Evolutionary conservation across 1,284 basidiomycete species (phyloP).

Genomic region (Cutaneotrichosporon spelunceum): DNA sequence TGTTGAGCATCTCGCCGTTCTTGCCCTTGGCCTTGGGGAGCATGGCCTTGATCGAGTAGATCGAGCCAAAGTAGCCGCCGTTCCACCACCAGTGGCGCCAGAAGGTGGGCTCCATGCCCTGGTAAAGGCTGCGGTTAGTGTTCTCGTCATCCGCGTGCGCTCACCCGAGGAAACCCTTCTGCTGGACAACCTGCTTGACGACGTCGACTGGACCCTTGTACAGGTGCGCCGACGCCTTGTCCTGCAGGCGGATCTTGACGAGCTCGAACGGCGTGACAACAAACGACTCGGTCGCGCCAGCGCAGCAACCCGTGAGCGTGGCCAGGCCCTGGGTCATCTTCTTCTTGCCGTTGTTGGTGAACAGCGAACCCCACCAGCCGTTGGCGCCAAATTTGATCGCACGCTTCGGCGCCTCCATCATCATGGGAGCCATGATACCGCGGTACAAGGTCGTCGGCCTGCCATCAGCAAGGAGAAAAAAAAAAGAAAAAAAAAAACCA

Average conservation of each 20-base stretch:
- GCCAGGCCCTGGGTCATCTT: slow-evolving; percentile 87
- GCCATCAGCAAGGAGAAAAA: slow-evolving; percentile 34
- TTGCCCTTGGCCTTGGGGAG: slow-evolving; percentile 80
- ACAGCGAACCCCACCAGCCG: slow-evolving; percentile 79
- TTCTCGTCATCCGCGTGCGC: too few relatives aligned
- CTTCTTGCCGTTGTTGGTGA: slow-evolving; percentile 59
- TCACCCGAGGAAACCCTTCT: slow-evolving; percentile 76
- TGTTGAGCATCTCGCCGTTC: slow-evolving; percentile 75
- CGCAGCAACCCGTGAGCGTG: slow-evolving; percentile 84
- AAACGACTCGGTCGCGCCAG: slow-evolving; percentile 92
- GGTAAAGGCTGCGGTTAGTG: slow-evolving; percentile 45
- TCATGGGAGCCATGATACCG: slow-evolving; percentile 87
- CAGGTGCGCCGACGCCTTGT: slow-evolving; percentile 68
- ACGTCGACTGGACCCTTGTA: slow-evolving; percentile 90
- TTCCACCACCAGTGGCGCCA: slow-evolving; percentile 90
- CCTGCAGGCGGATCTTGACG: slow-evolving; percentile 92
- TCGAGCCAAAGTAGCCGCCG: slow-evolving; percentile 89
- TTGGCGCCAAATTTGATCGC: slow-evolving; percentile 74
- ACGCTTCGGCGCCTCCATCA: slow-evolving; percentile 96
- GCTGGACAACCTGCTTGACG: slow-evolving; percentile 69
- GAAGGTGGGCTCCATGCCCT: slow-evolving; percentile 92
- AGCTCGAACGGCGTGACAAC: slow-evolving; percentile 88
- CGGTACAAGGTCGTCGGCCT: slow-evolving; percentile 83
- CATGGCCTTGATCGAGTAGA: slow-evolving; percentile 73
- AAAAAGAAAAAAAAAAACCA: too few relatives aligned